These are phyloP conservation scores for Phytophthora tentaculata DNA, from an alignment of 352 stramenopile species.

Conservation along the genomic window DNA sequence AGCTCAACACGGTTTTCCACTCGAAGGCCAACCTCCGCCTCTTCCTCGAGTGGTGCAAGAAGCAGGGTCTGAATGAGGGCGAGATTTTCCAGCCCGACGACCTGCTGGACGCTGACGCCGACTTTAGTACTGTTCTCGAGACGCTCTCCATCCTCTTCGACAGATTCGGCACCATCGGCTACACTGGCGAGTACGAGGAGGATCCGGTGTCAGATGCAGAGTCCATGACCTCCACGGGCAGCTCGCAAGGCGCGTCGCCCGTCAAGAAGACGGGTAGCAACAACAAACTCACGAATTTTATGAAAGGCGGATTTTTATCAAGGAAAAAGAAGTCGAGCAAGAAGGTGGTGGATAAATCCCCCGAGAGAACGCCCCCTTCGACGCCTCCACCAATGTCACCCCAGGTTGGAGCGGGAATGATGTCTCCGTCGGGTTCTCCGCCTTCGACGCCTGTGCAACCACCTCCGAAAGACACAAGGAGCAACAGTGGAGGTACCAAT, in stretches of 20 bases:
- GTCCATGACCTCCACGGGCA: constrained; percentile 67
- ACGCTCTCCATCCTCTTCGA: constrained; percentile 89
- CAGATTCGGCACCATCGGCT: constrained; percentile 72
- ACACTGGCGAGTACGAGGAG: constrained; percentile 59
- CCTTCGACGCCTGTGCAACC: constrained; percentile 31
- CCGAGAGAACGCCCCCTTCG: constrained; percentile 64
- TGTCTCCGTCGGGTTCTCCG: constrained; percentile 39
- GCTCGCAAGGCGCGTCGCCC: constrained; percentile 57
- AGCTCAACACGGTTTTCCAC: constrained; percentile 90
- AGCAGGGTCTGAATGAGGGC: constrained; percentile 67
- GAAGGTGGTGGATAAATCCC: constrained; percentile 39
- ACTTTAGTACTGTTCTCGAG: constrained; percentile 66
- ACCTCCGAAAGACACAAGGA: constrained; percentile 43
- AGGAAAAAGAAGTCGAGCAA: constrained; percentile 71
- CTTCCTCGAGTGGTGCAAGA: constrained; percentile 83
- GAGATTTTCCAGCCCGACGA: constrained; percentile 87
- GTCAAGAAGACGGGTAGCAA: constrained; percentile 68
- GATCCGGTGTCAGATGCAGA: constrained; percentile 79
- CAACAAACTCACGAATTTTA: constrained; percentile 81
- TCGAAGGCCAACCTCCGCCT: constrained; percentile 85
- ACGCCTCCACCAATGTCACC: constrained; percentile 66
- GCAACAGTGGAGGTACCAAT: constrained; percentile 54
- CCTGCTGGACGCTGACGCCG: constrained; percentile 65
- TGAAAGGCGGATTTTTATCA: constrained; percentile 79
- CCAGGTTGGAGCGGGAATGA: constrained; percentile 35